phyloP scores from a whole-genome alignment of 2,329 filamentous ascomycete species.

The Xylariales sp. region DNA sequence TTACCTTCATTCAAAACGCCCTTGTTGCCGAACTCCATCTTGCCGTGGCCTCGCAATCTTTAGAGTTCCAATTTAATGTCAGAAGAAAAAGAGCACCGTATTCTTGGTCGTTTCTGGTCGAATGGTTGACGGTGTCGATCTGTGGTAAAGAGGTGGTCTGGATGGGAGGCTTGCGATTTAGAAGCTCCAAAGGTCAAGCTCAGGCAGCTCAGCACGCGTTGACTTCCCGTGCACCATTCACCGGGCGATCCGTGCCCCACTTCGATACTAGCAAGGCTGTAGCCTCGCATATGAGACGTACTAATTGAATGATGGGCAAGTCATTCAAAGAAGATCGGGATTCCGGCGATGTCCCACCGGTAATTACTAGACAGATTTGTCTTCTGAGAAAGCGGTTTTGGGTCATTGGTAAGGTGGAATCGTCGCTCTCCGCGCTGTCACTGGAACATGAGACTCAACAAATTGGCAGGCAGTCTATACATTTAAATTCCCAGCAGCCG shows the following conservation, averaged over 20 bases:
- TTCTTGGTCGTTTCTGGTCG: neutral
- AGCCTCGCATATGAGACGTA: no score
- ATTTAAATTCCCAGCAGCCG: no score
- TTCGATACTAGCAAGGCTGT: constrained; percentile 5
- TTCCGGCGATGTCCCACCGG: no score
- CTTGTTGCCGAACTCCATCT: constrained; percentile 60
- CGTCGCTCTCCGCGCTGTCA: no score
- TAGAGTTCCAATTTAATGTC: neutral
- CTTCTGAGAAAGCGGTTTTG: no score
- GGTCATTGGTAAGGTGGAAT: no score
- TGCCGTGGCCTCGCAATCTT: constrained; percentile 12
- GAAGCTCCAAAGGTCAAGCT: constrained; percentile 10
- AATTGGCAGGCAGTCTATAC: no score
- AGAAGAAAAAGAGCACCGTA: neutral
- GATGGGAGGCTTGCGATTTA: no score
- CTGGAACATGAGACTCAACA: no score
- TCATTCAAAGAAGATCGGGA: no score
- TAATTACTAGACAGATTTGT: no score
- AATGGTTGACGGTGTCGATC: neutral
- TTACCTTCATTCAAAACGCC: constrained; percentile 62
- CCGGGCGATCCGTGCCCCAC: constrained; percentile 4
- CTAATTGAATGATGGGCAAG: no score
- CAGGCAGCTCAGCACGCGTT: constrained; percentile 14
- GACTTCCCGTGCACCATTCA: constrained; percentile 3
- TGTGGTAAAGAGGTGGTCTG: neutral